These are phyloP conservation scores for Suhomyces taliae DNA, from an alignment of 1,139 yeast species.

Conservation along the genomic window DNA sequence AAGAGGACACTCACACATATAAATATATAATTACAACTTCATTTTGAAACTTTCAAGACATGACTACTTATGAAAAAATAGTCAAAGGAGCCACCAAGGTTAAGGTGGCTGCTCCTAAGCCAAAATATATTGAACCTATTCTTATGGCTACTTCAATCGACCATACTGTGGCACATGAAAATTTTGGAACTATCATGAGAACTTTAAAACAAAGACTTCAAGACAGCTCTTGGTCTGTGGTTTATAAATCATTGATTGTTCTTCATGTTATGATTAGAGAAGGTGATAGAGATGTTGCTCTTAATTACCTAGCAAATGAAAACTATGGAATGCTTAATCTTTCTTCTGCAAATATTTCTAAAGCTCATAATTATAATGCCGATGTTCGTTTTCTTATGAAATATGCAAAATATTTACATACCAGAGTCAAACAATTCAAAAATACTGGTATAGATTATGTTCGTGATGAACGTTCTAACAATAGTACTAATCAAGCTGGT, in stretches of 20 bases:
- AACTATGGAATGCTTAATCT: constrained; percentile 58
- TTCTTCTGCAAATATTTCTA: constrained; percentile 31
- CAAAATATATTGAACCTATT: constrained; percentile 92
- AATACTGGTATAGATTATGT: constrained; percentile 74
- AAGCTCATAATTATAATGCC: constrained; percentile 34
- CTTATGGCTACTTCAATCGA: constrained; percentile 66
- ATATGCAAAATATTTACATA: constrained; percentile 69
- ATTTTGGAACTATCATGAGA: constrained; percentile 68
- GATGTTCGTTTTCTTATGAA: constrained; percentile 65
- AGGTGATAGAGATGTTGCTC: constrained; percentile 73
- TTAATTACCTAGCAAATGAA: constrained; percentile 61
- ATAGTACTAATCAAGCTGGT: constrained; percentile 48
- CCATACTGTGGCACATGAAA: constrained; percentile 46
- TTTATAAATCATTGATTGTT: constrained; percentile 80
- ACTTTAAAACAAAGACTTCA: constrained; percentile 60
- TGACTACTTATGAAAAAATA: constrained; percentile 50
- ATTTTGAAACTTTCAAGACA: constrained; percentile 9
- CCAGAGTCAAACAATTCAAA: constrained; percentile 68
- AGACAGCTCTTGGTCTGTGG: constrained; percentile 88
- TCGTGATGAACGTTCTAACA: constrained; percentile 60
- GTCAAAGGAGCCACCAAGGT: constrained; percentile 52
- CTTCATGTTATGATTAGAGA: constrained; percentile 90
- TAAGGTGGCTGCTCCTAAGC: constrained; percentile 95
- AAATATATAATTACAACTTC: no score
- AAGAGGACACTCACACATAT: background rate